Percentiles rank a stretch among this genome's conserved stretches.
Conservation (phyloP, 2,329 filamentous ascomycete genomes). For the Davidsoniella virescens region DNA sequence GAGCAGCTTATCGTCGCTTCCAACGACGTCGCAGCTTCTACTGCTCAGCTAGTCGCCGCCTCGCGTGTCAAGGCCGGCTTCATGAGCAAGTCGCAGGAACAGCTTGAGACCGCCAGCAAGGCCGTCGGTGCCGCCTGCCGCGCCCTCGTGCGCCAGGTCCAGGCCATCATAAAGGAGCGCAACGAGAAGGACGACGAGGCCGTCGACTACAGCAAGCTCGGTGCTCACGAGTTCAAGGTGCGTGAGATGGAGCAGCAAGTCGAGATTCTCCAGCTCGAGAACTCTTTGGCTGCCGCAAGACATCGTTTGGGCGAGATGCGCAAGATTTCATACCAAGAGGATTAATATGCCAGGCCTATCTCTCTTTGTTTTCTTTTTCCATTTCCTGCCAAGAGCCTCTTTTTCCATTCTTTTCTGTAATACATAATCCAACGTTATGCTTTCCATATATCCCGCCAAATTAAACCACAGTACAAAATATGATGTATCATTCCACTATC, state of each 20-base stretch:
- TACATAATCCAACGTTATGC: too few species aligned
- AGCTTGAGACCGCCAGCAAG: constrained; percentile 78
- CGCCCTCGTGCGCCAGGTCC: constrained; percentile 77
- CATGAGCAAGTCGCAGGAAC: constrained; percentile 94
- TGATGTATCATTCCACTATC: too few species aligned
- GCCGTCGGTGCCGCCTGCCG: constrained; percentile 82
- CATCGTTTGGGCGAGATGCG: constrained; percentile 89
- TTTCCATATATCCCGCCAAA: too few species aligned
- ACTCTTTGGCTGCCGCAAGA: constrained; percentile 61
- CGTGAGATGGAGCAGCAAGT: constrained; percentile 99
- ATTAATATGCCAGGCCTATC: constrained; percentile 23
- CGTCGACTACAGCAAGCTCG: constrained; percentile 77
- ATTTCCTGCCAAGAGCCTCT: too few species aligned
- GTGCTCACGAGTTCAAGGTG: constrained; percentile 94
- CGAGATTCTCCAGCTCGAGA: constrained; percentile 92
- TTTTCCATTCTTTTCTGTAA: too few species aligned
- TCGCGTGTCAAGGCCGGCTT: constrained; percentile 93
- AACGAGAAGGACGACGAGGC: constrained; percentile 65
- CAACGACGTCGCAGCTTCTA: constrained; percentile 91
- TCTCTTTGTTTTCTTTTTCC: too few species aligned
- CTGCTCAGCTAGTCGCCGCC: constrained; percentile 89
- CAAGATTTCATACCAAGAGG: constrained; percentile 86
- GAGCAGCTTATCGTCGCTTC: constrained; percentile 97
- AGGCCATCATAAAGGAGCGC: constrained; percentile 80
- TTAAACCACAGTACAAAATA: too few species aligned